Base-by-base conservation (phyloP, 164 flowering plant genomes). In the Stephania japonica region DNA sequence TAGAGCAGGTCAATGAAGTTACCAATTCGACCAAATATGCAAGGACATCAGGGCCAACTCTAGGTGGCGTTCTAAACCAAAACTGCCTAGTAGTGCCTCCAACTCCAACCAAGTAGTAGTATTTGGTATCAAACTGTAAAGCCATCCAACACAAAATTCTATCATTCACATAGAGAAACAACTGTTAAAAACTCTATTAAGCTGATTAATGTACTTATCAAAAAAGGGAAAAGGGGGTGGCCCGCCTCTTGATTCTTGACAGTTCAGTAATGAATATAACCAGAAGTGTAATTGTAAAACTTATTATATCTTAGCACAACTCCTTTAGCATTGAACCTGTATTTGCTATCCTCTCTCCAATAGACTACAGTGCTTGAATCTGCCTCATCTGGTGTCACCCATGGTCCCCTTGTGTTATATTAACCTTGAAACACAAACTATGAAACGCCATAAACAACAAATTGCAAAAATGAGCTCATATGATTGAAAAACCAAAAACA, bases 331-430 rank as follows among this genome's bases (percentile, higher is more conserved):
- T 10, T 25, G 21, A 18, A 68, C 74, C 77, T 82, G 0, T 66
- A 21, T 67, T 80, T 75, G 77, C 82, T 75, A 0, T 82, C 75
- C 56, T 78, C 85, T 61, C 73, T 66, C 88, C 93, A 88, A 69
- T 85, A 92, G 18, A 65, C 61, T 67, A 90, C 89, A 11, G 62
- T 72, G 26, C 71, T 83, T 0, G 91, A 82, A 12, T 91, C 91
- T 0, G 87, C 87, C 67, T 84, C 87, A 65, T 82, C 79, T 32
- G 61, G 66, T n/a, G 95, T 92, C 56, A 86, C 83, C 97, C 85
- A 70, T 68, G 85, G 75, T 90, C 97, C 56, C 95, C 95, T 87
- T 90, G 97, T 53, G 94, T 91, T 49, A 91, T 89, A 71, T 91
- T 91, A 77, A 90, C 96, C 96, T 90, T 77, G 14, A 62, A 25